Evolutionary conservation across 345 rosid genomes (phyloP), one percentile per base, ranked within the genome.

Genomic region (Lepidium aucheri): DNA sequence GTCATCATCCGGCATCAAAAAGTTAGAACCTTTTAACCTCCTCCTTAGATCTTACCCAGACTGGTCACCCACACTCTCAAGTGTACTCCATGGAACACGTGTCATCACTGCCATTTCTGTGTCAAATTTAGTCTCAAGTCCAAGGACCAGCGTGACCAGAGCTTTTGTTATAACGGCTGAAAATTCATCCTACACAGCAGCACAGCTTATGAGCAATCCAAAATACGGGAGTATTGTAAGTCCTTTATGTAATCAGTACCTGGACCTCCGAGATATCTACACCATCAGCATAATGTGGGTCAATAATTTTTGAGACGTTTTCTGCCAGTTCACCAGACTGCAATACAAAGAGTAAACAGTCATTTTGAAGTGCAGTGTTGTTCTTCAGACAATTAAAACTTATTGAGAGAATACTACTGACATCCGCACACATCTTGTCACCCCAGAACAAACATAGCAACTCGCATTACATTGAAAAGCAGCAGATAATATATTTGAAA

Each of bases 41-140:
- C 34, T 28, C 32, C 53, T 41, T 60, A 61, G 49, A 40, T 49
- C 70, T 83, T 77, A 94, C 99, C 77, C 89, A 53, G 99, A 94
- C 69, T 94, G 99, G 77, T 94, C 97, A 42, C 97, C 99, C 40
- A 94, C 99, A 75, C 97, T 87, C 77, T 94, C 99, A 73, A 94
- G 97, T 71, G 91, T 84, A 53, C 83, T 84, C 99, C 99, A 94
- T 60, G 87, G 89, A 66, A 94, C 93, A 70, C 97, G 93, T 45
- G 96, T 83, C 99, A 94, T 94, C 44, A 79, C 86, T 54, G 91
- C 95, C 96, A 94, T 90, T 84, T 94, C 97, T 57, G 79, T 73
- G 80, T 94, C 99, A 76, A 94, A 94, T 73, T 88, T 94, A 43
- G 96, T 88, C 82, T 94, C 99, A 61, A 94, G 60, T 76, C 97